A percentile compares a stretch with the other conserved stretches of the same genome.
Evolutionary conservation across 139 green algal species (phyloP).

Genomic region (Coelastrella sp.): DNA sequence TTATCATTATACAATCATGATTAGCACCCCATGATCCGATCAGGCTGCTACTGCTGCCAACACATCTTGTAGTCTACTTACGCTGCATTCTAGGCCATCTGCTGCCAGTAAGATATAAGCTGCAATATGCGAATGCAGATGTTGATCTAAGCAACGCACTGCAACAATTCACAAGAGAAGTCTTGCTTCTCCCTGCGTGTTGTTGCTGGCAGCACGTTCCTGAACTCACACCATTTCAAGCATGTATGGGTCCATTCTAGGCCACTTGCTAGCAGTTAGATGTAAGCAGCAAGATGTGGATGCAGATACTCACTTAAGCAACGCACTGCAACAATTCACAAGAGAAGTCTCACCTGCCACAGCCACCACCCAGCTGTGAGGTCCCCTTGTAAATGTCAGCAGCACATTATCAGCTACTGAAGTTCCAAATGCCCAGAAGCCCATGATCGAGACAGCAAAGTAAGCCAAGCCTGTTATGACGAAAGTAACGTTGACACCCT

Average conservation of each 20-base stretch:
- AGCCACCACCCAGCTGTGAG: constrained; percentile 44
- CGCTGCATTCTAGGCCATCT: too few species aligned
- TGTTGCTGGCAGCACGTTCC: too few species aligned
- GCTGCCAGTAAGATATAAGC: too few species aligned
- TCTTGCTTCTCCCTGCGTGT: too few species aligned
- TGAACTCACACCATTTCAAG: too few species aligned
- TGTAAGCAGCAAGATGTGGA: not conserved
- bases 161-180: not conserved
- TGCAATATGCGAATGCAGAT: not conserved
- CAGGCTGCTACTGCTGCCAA: too few species aligned
- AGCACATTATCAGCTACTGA: constrained; percentile 51
- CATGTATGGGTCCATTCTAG: too few species aligned
- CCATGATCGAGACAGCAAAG: constrained; percentile 37
- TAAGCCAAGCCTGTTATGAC: constrained; percentile 47
- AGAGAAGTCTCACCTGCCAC: constrained; percentile 31
- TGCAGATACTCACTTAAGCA: not conserved
- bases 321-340: not conserved
- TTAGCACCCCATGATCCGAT: too few species aligned
- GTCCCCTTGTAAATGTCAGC: constrained; percentile 33
- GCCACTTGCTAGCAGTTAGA: too few species aligned
- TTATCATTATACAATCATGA: too few species aligned
- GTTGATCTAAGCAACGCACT: not conserved
- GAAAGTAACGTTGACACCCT: constrained; percentile 58
- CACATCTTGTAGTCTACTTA: too few species aligned
- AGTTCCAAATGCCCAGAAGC: constrained; percentile 54